Evolutionary conservation across 305 asterid genomes (phyloP).

Genomic region (Fraxinus platypoda): DNA sequence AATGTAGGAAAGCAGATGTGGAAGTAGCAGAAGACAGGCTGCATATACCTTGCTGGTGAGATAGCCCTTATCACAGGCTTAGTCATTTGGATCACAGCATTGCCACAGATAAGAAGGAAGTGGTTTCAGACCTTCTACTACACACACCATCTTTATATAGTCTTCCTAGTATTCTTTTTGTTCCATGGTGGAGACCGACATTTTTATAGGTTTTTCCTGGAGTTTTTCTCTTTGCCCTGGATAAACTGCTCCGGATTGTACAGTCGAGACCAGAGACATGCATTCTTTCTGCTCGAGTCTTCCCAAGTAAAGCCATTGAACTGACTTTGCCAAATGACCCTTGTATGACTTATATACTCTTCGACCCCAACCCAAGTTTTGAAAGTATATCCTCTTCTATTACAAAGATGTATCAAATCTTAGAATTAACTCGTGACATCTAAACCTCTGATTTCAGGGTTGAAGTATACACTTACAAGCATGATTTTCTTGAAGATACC

Average conservation of each 20-base stretch:
- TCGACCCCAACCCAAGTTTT: background rate
- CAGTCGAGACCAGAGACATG: constrained; percentile 70
- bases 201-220: constrained; percentile 77
- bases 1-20: constrained; percentile 53
- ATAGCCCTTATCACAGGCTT: constrained; percentile 53
- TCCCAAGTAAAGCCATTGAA: constrained; percentile 69
- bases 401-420: background rate
- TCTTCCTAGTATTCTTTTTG: constrained; percentile 63
- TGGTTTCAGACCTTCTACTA: constrained; percentile 61
- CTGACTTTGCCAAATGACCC: constrained; percentile 75
- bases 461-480: constrained; percentile 63
- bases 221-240: constrained; percentile 61
- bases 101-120: constrained; percentile 67
- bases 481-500: constrained; percentile 70
- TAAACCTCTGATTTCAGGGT: constrained; percentile 40
- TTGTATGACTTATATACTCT: constrained; percentile 31
- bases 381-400: background rate
- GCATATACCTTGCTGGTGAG: constrained; percentile 87
- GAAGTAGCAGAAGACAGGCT: constrained; percentile 75
- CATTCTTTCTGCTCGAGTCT: constrained; percentile 63
- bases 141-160: constrained; percentile 67
- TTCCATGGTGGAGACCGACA: constrained; percentile 86
- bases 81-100: constrained; percentile 68
- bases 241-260: constrained; percentile 57
- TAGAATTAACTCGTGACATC: background rate